Base-by-base conservation (phyloP, 495 filamentous ascomycete species). In the Penicillium malachiteum region DNA sequence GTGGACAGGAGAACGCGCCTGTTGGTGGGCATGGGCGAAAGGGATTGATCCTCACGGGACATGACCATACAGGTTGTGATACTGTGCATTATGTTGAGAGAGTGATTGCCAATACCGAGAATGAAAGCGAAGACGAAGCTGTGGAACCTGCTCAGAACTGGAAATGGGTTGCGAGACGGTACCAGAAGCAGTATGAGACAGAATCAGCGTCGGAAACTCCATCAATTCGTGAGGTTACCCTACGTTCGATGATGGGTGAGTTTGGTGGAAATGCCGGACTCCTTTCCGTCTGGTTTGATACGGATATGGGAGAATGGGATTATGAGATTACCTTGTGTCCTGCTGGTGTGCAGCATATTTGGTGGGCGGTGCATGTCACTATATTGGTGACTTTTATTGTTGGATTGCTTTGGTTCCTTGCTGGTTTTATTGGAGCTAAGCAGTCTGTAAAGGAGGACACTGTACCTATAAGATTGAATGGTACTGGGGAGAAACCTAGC, bases 171-270 rank as follows among this genome's bases (percentile, higher is more conserved):
- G 68, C 67, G 17, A 66, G 50, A 52, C 71, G 68, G n/a, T 72
- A 70, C 40, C 14, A 48, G 13, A 47, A 48, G 41, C 39, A 47
- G 13, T 2, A 21, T n/a, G 31, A 39, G 13, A 17, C 46, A 43
- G 52, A 51, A 54, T 35, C 40, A 8, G 9, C 32, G 32, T 9
- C 12, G 1, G 43, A 58, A 0, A 56, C 50, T 0, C 74, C 76
- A 0, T 75, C 73, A 0, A 77, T 96, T n/a, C 75, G 92, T 3
- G 94, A 97, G 71, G 83, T 97, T 49, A 98, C 94, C 0, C 87
- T 97, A 5, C 82, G 91, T n/a, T 96, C 91, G 60, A 97, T 98
- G 94, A 98, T 98, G 94, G 94, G 93, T 21, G 88, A 88, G 26
- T 97, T 85, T 64, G 86, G 84, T 16, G 94, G 94, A 5, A 92